A percentile compares a stretch with the other conserved stretches of the same genome.
Evolutionary conservation across 495 filamentous ascomycete genomes (phyloP).

Genomic region (Penicillium roqueforti): DNA sequence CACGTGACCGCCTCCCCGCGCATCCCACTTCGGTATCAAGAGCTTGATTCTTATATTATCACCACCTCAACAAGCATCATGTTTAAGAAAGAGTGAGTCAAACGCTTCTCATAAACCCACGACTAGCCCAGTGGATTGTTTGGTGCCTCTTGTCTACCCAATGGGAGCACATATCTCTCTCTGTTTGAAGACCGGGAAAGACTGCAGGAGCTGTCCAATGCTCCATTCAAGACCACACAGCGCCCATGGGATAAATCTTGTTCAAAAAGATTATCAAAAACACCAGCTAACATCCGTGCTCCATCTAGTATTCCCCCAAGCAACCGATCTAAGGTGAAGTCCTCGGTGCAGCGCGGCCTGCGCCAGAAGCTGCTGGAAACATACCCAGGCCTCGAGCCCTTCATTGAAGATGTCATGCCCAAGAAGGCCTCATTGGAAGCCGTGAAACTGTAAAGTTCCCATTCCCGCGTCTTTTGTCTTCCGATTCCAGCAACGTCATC

Average conservation of each 20-base stretch:
- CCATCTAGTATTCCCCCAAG: slow-evolving; percentile 63
- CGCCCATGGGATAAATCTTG: neutral
- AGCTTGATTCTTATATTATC: slow-evolving; percentile 13
- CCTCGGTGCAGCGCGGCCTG: slow-evolving; percentile 83
- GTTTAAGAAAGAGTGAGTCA: slow-evolving; percentile 86
- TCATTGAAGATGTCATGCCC: slow-evolving; percentile 92
- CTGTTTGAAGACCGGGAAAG: neutral
- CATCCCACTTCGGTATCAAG: slow-evolving; percentile 27
- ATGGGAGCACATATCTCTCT: neutral
- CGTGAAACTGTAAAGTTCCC: slow-evolving; percentile 64
- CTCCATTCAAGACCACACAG: neutral
- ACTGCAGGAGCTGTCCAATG: neutral
- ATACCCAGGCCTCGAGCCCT: slow-evolving; percentile 79
- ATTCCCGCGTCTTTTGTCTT: neutral
- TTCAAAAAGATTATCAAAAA: neutral
- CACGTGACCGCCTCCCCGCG: slow-evolving; percentile 33
- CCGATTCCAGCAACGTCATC: neutral
- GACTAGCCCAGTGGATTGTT: neutral
- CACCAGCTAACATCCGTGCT: slow-evolving; percentile 13
- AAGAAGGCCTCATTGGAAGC: slow-evolving; percentile 92
- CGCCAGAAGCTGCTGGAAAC: slow-evolving; percentile 75
- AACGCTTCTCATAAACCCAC: neutral
- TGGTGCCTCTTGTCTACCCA: neutral
- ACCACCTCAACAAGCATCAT: slow-evolving; percentile 43
- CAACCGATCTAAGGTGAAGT: slow-evolving; percentile 94